Percentiles rank a stretch among this genome's conserved stretches.
These are phyloP conservation scores for Candida awuae DNA, from an alignment of 805 yeast genomes.

Conservation along the genomic window DNA sequence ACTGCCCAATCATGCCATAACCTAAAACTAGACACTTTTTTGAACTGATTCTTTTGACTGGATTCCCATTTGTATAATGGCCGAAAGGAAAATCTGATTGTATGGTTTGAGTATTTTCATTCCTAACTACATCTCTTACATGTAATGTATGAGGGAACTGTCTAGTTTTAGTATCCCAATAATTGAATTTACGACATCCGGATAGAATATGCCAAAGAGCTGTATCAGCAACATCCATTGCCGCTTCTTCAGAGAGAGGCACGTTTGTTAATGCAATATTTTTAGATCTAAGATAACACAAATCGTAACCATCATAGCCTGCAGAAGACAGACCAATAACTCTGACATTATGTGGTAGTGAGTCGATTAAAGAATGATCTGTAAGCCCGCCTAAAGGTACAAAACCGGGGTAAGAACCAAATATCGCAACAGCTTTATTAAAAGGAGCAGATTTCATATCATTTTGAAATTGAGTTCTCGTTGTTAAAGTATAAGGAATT, in stretches of 20 bases:
- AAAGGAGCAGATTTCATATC: slow-evolving; percentile 32
- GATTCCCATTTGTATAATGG: slow-evolving; percentile 10
- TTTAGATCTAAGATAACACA: slow-evolving; percentile 24
- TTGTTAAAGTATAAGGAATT: slow-evolving; percentile 33
- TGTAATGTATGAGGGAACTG: slow-evolving; percentile 28
- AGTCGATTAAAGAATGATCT: slow-evolving; percentile 31
- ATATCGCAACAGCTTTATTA: slow-evolving; percentile 37
- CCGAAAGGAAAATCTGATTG: slow-evolving; percentile 15
- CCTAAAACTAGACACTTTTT: slow-evolving; percentile 61
- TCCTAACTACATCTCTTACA: slow-evolving; percentile 30
- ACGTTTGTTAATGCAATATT: slow-evolving; percentile 55
- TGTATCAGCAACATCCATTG: slow-evolving; percentile 66
- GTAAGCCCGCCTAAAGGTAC: slow-evolving; percentile 37
- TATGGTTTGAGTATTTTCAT: slow-evolving; percentile 9
- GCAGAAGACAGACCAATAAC: slow-evolving; percentile 49
- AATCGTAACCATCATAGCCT: slow-evolving; percentile 40
- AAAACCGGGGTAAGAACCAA: slow-evolving; percentile 47
- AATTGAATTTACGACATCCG: slow-evolving; percentile 49
- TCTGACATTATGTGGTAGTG: slow-evolving; percentile 37
- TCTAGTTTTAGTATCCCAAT: slow-evolving; percentile 35
- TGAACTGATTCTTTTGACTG: slow-evolving; percentile 23
- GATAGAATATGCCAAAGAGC: slow-evolving; percentile 53
- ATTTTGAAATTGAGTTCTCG: slow-evolving; percentile 31
- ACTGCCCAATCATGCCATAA: slow-evolving; percentile 67
- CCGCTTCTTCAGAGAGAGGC: slow-evolving; percentile 39